Base-by-base conservation (phyloP, 176 grass and related monocot genomes). In the Avena insularis region DNA sequence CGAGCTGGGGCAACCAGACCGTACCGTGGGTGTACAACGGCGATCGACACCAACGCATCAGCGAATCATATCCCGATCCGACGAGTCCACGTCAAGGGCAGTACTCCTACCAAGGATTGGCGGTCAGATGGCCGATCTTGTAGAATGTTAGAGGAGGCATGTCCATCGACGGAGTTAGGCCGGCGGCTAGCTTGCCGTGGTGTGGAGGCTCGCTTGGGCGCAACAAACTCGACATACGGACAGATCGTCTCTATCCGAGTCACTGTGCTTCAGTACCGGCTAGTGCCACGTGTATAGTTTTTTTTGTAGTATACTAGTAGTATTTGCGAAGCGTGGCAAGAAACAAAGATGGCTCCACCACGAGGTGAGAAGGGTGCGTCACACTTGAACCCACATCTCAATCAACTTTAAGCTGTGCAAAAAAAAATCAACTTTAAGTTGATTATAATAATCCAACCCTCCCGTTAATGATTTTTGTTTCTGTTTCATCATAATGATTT, bases 1-100 rank as follows among this genome's bases (percentile, higher is more conserved):
- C 77, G 86, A 85, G 62, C 90, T 25, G 7, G 9, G 50, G 82
- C 77, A 88, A 19, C 86, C 68, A 51, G 71, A 69, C 82, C 70
- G 77, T 85, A 71, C 86, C 69, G 36, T 31, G 77, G 77, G 50
- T 84, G 84, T 49, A 2, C 89, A 79, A 45, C 78, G 49, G 49
- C 49, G 47, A 74, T 50, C 31, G 45, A 87, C 80, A 47, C 33
- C 1, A 25, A 51, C 2, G 0, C 81, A 77, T 88, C 27, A 21
- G 69, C n/a, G 6, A 75, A 61, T 69, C 85, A 76, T 46, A 31
- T 46, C 81, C 1, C 19, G 60, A 5, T 8, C 71, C 6, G 43
- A 46, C 2, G 3, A 19, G 60, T 58, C 77, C 2, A 8, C 36
- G 71, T 86, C 77, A 23, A 12, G 69, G 17, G 53, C 29, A 47